phyloP scores from a whole-genome alignment of 345 rosid genomes.

The Camelina hispida region DNA sequence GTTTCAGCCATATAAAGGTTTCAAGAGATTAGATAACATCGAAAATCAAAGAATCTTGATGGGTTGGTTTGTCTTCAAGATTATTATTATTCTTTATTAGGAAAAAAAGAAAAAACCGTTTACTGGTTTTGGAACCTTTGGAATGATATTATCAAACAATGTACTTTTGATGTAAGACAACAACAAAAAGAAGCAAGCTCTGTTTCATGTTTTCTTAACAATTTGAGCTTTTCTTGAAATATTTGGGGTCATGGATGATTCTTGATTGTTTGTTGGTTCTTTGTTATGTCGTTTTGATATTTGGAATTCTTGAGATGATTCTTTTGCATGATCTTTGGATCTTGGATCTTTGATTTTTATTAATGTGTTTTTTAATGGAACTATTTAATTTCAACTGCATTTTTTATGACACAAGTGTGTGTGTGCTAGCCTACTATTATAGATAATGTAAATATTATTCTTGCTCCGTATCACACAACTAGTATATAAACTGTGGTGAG shows the following conservation, averaged over 20 bases:
- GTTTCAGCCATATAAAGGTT: slow-evolving; percentile 30
- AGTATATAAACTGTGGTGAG: not conserved
- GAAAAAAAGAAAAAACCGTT: slow-evolving; percentile 13
- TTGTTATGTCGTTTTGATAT: slow-evolving; percentile 31
- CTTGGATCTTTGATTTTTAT: slow-evolving; percentile 36
- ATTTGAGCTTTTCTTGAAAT: not conserved
- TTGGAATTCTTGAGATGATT: slow-evolving; percentile 40
- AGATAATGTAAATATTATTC: slow-evolving; percentile 18
- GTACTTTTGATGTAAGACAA: slow-evolving; percentile 36
- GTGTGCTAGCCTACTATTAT: not conserved
- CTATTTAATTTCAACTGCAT: slow-evolving; percentile 32
- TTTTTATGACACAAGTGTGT: slow-evolving; percentile 37
- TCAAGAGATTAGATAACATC: slow-evolving; percentile 23
- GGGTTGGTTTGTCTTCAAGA: slow-evolving; percentile 38
- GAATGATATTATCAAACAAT: slow-evolving; percentile 33
- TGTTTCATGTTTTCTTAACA: slow-evolving; percentile 27
- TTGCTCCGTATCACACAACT: not conserved
- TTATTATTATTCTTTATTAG: slow-evolving; percentile 26
- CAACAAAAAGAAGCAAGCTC: slow-evolving; percentile 1
- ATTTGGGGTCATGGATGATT: not conserved
- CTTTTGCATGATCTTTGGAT: slow-evolving; percentile 44
- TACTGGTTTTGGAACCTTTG: slow-evolving; percentile 26
- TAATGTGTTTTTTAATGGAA: slow-evolving; percentile 22
- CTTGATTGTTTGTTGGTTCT: slow-evolving; percentile 24
- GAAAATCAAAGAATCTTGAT: slow-evolving; percentile 21